Percentiles rank a stretch among this genome's conserved stretches.
Evolutionary conservation across 495 filamentous ascomycete genomes (phyloP).

Genomic region (Copromyces sp.): DNA sequence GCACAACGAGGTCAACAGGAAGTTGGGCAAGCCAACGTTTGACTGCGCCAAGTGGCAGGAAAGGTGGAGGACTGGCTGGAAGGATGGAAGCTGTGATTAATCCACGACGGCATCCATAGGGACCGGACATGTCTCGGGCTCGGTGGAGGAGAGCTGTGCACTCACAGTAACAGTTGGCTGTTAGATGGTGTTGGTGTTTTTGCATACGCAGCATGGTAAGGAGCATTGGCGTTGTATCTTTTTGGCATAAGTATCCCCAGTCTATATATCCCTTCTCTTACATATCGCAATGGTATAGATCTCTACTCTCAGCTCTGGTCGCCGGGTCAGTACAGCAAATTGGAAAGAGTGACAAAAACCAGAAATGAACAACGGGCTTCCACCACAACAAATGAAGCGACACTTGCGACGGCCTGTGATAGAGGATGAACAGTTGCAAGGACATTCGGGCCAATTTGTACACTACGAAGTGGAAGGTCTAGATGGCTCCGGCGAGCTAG

Average conservation of each 20-base stretch:
- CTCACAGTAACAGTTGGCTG: neutral
- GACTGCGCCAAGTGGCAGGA: slow-evolving; percentile 90
- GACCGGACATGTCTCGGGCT: neutral
- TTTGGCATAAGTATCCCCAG: neutral
- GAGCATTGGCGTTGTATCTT: neutral
- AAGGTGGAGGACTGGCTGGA: slow-evolving; percentile 89
- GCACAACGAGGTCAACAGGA: slow-evolving; percentile 94
- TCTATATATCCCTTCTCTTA: neutral
- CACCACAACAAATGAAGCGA: neutral
- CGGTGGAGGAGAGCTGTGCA: neutral
- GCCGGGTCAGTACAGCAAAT: neutral
- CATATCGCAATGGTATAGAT: neutral
- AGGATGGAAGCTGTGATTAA: slow-evolving; percentile 60
- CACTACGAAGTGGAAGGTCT: neutral
- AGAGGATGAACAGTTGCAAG: neutral
- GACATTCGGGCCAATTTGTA: neutral
- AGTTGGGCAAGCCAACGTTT: slow-evolving; percentile 84
- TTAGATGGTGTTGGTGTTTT: neutral
- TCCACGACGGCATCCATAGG: neutral
- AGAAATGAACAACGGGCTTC: neutral
- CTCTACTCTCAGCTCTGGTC: neutral
- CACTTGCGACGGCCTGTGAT: neutral
- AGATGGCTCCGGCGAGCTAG: neutral
- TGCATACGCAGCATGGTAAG: neutral
- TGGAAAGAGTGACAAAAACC: neutral